Evolutionary conservation across 2,329 filamentous ascomycete species (phyloP).

Genomic region (Lecanicillium sp.): DNA sequence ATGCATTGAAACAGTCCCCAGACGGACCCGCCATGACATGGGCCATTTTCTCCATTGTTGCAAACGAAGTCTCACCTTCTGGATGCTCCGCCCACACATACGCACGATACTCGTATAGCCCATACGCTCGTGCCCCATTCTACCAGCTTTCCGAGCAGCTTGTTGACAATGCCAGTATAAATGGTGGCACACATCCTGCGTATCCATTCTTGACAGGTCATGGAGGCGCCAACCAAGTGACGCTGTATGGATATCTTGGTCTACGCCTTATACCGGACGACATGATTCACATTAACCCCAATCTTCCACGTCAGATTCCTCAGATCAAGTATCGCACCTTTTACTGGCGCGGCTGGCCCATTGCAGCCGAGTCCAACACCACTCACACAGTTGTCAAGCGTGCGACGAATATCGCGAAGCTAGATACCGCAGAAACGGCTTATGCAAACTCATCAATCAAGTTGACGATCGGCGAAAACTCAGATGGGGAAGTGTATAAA

Average conservation of each 20-base stretch:
- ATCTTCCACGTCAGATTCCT: conserved; percentile 48
- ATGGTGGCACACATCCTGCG: conserved; percentile 40
- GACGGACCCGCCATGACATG: conserved; percentile 69
- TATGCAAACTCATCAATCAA: conserved; percentile 48
- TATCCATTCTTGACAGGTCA: conserved; percentile 66
- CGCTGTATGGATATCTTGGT: conserved; percentile 59
- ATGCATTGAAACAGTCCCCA: conserved; percentile 26
- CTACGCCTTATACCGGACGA: conserved; percentile 50
- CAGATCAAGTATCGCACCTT: conserved; percentile 28
- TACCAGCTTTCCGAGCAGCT: conserved; percentile 64
- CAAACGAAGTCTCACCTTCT: conserved; percentile 55
- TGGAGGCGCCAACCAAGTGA: conserved; percentile 61
- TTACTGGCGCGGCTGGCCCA: conserved; percentile 20
- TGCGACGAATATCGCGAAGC: conserved; percentile 25
- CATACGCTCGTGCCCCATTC: conserved; percentile 58
- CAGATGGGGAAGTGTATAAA: conserved; percentile 30
- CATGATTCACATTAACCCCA: conserved; percentile 51
- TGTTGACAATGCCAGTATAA: conserved; percentile 53
- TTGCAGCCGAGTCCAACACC: conserved; percentile 15
- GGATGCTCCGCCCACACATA: conserved; percentile 64
- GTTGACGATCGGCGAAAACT: conserved; percentile 41
- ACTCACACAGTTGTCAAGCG: conserved; percentile 16
- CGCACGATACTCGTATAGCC: conserved; percentile 51
- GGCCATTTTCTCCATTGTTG: conserved; percentile 59
- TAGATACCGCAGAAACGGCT: conserved; percentile 42